Evolutionary conservation across 2,329 filamentous ascomycete genomes (phyloP).

Genomic region (Paecilomyces sp.): DNA sequence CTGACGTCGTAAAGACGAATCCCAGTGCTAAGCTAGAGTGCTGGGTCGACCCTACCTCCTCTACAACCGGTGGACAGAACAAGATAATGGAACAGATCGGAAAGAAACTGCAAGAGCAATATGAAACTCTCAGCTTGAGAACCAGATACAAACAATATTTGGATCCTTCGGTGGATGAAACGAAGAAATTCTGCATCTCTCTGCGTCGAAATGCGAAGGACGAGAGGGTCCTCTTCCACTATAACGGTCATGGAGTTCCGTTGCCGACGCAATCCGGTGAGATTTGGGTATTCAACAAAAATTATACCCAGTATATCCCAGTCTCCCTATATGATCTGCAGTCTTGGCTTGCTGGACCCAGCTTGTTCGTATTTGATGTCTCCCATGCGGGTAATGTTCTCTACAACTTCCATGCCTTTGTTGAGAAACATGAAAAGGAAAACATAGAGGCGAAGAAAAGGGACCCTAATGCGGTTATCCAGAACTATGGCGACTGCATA

Average conservation of each 20-base stretch:
- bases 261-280: constrained; percentile 93
- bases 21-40: constrained; percentile 92
- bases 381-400: constrained; percentile 95
- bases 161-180: constrained; percentile 94
- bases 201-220: constrained; percentile 89
- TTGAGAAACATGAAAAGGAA: constrained; percentile 89
- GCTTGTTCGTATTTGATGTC: constrained; percentile 96
- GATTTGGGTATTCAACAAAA: constrained; percentile 99
- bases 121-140: constrained; percentile 87
- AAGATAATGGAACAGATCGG: constrained; percentile 92
- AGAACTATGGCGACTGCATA: constrained; percentile 75
- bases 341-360: constrained; percentile 90
- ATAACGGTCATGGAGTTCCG: constrained; percentile 96
- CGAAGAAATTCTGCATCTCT: constrained; percentile 90
- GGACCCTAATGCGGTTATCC: constrained; percentile 60
- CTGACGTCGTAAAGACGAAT: constrained; percentile 91
- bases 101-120: constrained; percentile 91
- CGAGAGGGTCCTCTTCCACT: constrained; percentile 93
- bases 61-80: constrained; percentile 62
- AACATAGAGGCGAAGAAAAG: constrained; percentile 68
- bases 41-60: constrained; percentile 86
- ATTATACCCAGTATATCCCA: constrained; percentile 97
- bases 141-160: constrained; percentile 97
- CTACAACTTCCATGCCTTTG: constrained; percentile 87
- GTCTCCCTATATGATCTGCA: constrained; percentile 93